Evolutionary conservation across 2,329 filamentous ascomycete genomes (phyloP).

Genomic region (Byssoonygena ceratinophila): DNA sequence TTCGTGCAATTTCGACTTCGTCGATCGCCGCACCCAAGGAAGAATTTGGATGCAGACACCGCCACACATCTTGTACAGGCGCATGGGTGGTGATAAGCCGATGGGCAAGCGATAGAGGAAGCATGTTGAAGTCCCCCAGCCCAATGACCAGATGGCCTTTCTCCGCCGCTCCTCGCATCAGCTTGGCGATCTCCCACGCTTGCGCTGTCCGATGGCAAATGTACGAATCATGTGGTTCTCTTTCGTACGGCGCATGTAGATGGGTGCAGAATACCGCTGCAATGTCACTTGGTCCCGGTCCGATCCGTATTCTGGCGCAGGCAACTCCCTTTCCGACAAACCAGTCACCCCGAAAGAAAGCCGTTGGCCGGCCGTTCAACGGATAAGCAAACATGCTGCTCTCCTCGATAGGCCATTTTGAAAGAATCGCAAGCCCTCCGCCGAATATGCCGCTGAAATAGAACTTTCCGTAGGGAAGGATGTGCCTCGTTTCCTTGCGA

Average conservation of each 20-base stretch:
- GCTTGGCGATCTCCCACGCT: conserved; percentile 86
- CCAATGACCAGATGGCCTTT: conserved; percentile 74
- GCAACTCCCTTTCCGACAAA: conserved; percentile 93
- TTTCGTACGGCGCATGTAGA: conserved; percentile 78
- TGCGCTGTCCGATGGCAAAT: conserved; percentile 82
- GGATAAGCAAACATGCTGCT: conserved; percentile 77
- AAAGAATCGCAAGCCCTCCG: conserved; percentile 77
- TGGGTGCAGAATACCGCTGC: conserved; percentile 91
- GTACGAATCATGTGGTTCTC: conserved; percentile 70
- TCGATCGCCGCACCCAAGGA: conserved; percentile 65
- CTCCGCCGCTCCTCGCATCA: conserved; percentile 70
- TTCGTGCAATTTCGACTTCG: conserved; percentile 54
- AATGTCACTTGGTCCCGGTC: conserved; percentile 52
- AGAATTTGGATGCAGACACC: conserved; percentile 69
- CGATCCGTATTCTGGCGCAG: conserved; percentile 65
- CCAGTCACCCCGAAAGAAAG: conserved; percentile 92
- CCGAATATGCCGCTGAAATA: conserved; percentile 85
- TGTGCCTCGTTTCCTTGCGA: conserved; percentile 57
- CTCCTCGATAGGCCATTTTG: conserved; percentile 84
- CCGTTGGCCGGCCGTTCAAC: conserved; percentile 86
- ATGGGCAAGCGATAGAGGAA: conserved; percentile 76
- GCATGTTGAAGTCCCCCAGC: conserved; percentile 92
- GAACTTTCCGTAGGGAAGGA: conserved; percentile 85
- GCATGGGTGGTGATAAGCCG: conserved; percentile 68
- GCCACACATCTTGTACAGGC: conserved; percentile 74